phyloP scores from a whole-genome alignment of 2,329 filamentous ascomycete genomes.

The Diatrype stigma region DNA sequence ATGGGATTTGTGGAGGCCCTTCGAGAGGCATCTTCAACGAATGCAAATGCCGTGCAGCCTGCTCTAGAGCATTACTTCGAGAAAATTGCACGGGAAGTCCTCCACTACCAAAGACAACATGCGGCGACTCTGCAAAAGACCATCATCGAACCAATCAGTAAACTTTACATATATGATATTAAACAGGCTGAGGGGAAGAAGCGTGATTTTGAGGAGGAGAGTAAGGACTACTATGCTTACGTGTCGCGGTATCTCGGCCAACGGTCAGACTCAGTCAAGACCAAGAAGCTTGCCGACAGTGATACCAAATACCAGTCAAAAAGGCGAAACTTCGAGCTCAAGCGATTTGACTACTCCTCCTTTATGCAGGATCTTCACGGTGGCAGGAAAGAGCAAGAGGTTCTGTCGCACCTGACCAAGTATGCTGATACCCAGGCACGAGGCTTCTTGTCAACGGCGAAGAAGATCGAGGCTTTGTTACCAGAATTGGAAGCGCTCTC shows the following conservation, averaged over 20 bases:
- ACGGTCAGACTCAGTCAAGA: conserved; percentile 89
- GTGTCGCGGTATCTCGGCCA: conserved; percentile 95
- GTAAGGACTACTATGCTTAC: conserved; percentile 96
- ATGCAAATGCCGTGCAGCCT: conserved; percentile 94
- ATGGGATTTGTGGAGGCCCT: conserved; percentile 79
- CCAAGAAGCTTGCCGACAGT: conserved; percentile 93
- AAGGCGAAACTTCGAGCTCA: conserved; percentile 90
- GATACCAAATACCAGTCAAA: conserved; percentile 96
- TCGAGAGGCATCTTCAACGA: conserved; percentile 81
- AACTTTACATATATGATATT: conserved; percentile 91
- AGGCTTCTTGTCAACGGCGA: conserved; percentile 75
- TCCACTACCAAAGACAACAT: conserved; percentile 82
- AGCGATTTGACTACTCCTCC: conserved; percentile 96
- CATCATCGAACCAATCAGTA: conserved; percentile 90
- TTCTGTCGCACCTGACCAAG: conserved; percentile 88
- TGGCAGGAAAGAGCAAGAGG: conserved; percentile 96
- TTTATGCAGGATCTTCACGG: conserved; percentile 99
- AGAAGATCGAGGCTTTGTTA: conserved; percentile 80
- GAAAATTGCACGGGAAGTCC: conserved; percentile 87
- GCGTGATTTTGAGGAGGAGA: conserved; percentile 97
- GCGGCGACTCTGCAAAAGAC: conserved; percentile 80
- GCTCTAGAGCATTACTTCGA: conserved; percentile 98
- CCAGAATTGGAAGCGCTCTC: conserved; percentile 88
- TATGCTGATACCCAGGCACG: conserved; percentile 89
- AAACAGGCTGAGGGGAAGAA: conserved; percentile 97